Conservation (phyloP, 805 yeast genomes). For the Wickerhamiella occidentalis region DNA sequence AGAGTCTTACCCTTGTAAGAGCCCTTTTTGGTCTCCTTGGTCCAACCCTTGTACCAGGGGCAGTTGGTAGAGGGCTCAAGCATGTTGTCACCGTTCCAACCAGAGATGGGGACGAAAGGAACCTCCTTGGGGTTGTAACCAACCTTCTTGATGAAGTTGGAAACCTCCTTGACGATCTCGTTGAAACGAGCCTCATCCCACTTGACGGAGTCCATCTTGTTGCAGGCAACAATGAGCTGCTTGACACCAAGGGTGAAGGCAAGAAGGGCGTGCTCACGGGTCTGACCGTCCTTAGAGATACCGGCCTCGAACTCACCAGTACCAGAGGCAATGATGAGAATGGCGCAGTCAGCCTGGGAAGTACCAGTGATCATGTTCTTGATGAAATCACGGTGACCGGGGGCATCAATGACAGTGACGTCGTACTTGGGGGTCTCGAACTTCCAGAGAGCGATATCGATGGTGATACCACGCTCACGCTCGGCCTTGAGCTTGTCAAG, state of each 20-base stretch:
- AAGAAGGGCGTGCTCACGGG: constrained; percentile 87
- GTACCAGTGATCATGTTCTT: constrained; percentile 95
- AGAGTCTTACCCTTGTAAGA: constrained; percentile 66
- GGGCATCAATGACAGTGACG: constrained; percentile 89
- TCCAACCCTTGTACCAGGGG: constrained; percentile 84
- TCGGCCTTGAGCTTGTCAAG: constrained; percentile 92
- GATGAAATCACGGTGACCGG: constrained; percentile 95
- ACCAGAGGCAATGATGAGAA: constrained; percentile 83
- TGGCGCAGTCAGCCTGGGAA: constrained; percentile 87
- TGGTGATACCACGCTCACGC: constrained; percentile 95
- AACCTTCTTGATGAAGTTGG: constrained; percentile 98
- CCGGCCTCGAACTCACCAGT: constrained; percentile 94
- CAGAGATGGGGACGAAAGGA: constrained; percentile 84
- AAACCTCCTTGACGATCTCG: constrained; percentile 99
- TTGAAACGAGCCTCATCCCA: constrained; percentile 75
- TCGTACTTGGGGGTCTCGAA: constrained; percentile 84
- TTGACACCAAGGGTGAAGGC: constrained; percentile 83
- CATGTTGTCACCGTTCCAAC: constrained; percentile 92
- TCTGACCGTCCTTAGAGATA: constrained; percentile 89
- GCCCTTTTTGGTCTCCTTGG: constrained; percentile 64
- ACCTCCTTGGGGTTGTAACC: constrained; percentile 99
- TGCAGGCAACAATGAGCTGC: constrained; percentile 79
- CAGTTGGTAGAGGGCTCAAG: constrained; percentile 70
- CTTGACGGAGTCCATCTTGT: constrained; percentile 91
- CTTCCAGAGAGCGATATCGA: constrained; percentile 85